Percentiles rank a stretch among this genome's conserved stretches.
Evolutionary conservation across 192 early-diverging fungal genomes (phyloP).

Genomic region (Piromyces finnis): DNA sequence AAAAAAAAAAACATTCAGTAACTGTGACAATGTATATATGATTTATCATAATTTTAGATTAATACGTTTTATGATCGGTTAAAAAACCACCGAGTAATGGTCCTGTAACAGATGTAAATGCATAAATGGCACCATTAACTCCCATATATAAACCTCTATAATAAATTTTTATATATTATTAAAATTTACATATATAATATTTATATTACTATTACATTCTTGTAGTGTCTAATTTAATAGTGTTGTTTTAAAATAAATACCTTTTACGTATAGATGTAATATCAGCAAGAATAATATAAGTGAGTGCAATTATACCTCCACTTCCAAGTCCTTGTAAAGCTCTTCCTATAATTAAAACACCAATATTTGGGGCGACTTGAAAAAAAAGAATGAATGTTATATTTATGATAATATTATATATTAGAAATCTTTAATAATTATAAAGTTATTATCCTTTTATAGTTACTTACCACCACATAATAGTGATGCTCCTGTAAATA

Average conservation of each 20-base stretch:
- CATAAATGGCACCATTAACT: slow-evolving; percentile 35
- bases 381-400: no score
- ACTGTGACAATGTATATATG: no score
- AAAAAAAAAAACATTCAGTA: no score
- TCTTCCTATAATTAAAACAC: slow-evolving; percentile 43
- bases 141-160: not conserved
- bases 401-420: no score
- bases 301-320: slow-evolving; percentile 37
- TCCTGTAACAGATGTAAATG: slow-evolving; percentile 49
- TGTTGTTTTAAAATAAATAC: slow-evolving; percentile 12
- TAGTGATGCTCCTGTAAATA: not conserved
- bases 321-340: slow-evolving; percentile 46
- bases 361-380: slow-evolving; percentile 35
- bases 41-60: no score
- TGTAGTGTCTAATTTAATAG: not conserved
- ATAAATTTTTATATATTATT: not conserved
- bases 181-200: not conserved
- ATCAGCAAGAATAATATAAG: slow-evolving; percentile 52
- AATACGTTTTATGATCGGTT: slow-evolving; percentile 40
- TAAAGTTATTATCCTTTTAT: no score
- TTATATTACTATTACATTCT: slow-evolving; percentile 8
- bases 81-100: slow-evolving; percentile 76
- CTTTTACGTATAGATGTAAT: slow-evolving; percentile 40
- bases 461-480: not conserved
- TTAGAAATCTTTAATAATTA: no score